Conservation (phyloP, 495 filamentous ascomycete genomes). For the Platismatia glauca region DNA sequence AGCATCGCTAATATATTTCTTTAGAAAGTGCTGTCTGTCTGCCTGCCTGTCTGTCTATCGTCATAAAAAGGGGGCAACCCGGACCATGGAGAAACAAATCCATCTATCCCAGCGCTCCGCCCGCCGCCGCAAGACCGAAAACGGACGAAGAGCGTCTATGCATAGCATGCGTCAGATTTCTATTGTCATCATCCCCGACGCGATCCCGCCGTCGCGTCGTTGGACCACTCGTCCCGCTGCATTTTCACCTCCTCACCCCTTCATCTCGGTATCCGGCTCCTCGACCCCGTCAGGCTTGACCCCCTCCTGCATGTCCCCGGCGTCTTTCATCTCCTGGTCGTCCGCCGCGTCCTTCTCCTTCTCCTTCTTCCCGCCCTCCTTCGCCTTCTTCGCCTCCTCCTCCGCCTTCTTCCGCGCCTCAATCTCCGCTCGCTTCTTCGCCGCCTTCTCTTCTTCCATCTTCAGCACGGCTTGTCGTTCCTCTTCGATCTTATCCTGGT, state of each 20-base stretch:
- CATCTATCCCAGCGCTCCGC: too few species aligned
- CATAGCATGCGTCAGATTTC: too few species aligned
- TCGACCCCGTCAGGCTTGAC: slow-evolving; percentile 35
- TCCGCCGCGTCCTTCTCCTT: slow-evolving; percentile 35
- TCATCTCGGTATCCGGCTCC: slow-evolving; percentile 30
- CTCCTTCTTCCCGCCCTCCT: slow-evolving; percentile 36
- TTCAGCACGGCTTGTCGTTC: slow-evolving; percentile 72
- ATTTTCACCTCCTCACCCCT: neutral
- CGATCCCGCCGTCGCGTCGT: too few species aligned
- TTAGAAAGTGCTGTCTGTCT: too few species aligned
- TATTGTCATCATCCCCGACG: too few species aligned
- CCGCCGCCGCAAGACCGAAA: too few species aligned
- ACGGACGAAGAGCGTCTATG: too few species aligned
- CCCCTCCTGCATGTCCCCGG: slow-evolving; percentile 31
- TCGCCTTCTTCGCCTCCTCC: slow-evolving; percentile 44
- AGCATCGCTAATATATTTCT: too few species aligned
- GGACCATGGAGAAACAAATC: too few species aligned
- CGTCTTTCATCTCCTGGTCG: slow-evolving; percentile 51
- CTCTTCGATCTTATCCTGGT: slow-evolving; percentile 87
- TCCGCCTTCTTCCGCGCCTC: slow-evolving; percentile 51
- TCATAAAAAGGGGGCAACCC: too few species aligned
- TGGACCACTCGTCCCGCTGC: too few species aligned
- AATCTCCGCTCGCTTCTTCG: slow-evolving; percentile 68
- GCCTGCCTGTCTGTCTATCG: too few species aligned
- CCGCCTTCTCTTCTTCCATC: slow-evolving; percentile 71